Percentiles rank a stretch among this genome's conserved stretches.
These are phyloP conservation scores for Chamaenerion angustifolium DNA, from an alignment of 345 rosid genomes.

Conservation along the genomic window DNA sequence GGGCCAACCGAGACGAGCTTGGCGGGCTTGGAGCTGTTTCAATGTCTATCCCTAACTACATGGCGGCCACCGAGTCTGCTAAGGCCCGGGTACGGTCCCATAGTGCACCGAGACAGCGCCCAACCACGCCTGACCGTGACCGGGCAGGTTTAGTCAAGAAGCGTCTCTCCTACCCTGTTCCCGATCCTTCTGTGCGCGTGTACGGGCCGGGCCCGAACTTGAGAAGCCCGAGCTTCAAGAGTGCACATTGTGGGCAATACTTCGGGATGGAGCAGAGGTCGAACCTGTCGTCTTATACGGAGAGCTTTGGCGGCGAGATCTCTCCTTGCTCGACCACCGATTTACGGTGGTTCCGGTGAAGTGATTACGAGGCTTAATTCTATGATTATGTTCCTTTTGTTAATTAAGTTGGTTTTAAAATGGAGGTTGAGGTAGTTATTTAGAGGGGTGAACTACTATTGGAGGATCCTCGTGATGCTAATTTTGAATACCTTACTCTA, in stretches of 20 bases:
- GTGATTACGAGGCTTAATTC: neutral
- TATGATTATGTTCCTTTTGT: too few species aligned
- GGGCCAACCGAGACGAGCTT: slow-evolving; percentile 20
- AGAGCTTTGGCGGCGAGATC: slow-evolving; percentile 40
- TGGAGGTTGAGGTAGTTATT: too few species aligned
- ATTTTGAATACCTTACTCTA: too few species aligned
- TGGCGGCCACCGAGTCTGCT: slow-evolving; percentile 80
- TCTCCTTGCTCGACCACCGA: slow-evolving; percentile 62
- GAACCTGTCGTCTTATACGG: slow-evolving; percentile 29
- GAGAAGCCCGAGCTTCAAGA: slow-evolving; percentile 69
- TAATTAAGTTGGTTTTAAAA: too few species aligned
- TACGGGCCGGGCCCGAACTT: slow-evolving; percentile 17
- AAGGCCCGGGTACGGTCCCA: slow-evolving; percentile 69
- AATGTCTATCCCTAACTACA: slow-evolving; percentile 47
- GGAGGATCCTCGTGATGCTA: too few species aligned
- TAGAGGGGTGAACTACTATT: too few species aligned
- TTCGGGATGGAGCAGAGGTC: slow-evolving; percentile 33
- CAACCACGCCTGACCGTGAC: slow-evolving; percentile 37
- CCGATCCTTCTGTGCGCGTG: slow-evolving; percentile 15
- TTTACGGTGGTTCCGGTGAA: slow-evolving; percentile 47
- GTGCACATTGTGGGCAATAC: slow-evolving; percentile 31
- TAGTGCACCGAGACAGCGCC: slow-evolving; percentile 62
- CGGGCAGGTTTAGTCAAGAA: slow-evolving; percentile 41
- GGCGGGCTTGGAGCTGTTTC: slow-evolving; percentile 12
- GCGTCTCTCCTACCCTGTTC: slow-evolving; percentile 47